phyloP scores from a whole-genome alignment of 106 monocot species.

The Dendrobium catenatum region DNA sequence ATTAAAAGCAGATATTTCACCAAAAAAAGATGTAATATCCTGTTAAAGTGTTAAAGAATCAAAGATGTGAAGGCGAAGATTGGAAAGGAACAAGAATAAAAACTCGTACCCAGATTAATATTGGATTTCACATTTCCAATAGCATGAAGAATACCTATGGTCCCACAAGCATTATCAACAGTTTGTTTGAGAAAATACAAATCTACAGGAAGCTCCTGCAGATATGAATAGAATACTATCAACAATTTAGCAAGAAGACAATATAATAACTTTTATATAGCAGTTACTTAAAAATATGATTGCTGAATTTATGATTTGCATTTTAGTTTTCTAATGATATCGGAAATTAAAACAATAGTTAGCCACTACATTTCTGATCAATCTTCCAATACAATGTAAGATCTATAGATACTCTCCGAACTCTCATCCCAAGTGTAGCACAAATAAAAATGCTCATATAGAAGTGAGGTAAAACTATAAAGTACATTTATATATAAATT shows the following conservation, averaged over 20 bases:
- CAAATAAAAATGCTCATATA: not conserved
- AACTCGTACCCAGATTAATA: conserved; percentile 41
- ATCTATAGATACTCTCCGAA: not conserved
- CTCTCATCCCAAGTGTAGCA: not conserved
- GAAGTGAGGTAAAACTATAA: not conserved
- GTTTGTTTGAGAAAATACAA: conserved; percentile 68
- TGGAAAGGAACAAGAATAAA: not conserved
- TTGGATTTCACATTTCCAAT: conserved; percentile 55
- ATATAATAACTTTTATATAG: not conserved
- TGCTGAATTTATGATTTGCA: not conserved
- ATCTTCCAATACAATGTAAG: not conserved
- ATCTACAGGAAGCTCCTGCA: conserved; percentile 36
- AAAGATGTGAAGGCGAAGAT: not conserved
- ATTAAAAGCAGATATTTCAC: not conserved
- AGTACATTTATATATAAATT: not conserved
- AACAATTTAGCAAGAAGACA: not conserved
- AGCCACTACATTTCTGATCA: not conserved
- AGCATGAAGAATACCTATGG: conserved; percentile 72
- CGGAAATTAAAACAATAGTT: not conserved
- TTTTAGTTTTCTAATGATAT: not conserved
- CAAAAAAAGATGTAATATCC: not conserved
- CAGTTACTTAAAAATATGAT: not conserved
- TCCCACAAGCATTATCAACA: conserved; percentile 76
- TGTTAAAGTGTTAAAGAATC: not conserved
- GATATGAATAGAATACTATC: not conserved